Percentiles rank a stretch among this genome's conserved stretches.
phyloP scores from a whole-genome alignment of 148 eudicot species.

The Tetragonia tetragonoides region DNA sequence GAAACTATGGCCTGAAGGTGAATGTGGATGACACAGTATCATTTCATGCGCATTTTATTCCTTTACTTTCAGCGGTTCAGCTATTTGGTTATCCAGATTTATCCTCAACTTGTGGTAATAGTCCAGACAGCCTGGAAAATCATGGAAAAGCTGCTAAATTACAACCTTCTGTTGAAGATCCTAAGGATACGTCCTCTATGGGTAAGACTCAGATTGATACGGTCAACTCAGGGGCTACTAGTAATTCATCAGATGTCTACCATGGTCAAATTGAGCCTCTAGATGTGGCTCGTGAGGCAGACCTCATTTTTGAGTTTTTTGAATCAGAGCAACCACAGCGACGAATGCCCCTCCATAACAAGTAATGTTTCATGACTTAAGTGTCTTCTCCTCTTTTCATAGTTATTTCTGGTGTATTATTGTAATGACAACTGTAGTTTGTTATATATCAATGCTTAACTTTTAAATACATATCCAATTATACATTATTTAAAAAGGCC shows the following conservation, averaged over 20 bases:
- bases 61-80: conserved; percentile 59
- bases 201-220: background rate
- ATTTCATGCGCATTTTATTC: conserved; percentile 57
- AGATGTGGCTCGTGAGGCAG: conserved; percentile 16
- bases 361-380: conserved; percentile 26
- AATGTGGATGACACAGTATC: conserved; percentile 30
- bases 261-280: background rate
- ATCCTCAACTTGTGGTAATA: conserved; percentile 12
- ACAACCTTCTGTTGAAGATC: conserved; percentile 10
- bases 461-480: background rate
- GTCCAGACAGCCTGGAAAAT: background rate
- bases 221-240: background rate
- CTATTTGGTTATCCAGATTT: conserved; percentile 32
- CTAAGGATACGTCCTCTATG: background rate
- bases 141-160: conserved; percentile 5
- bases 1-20: conserved; percentile 53
- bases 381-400: background rate
- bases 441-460: background rate
- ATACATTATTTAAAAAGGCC: background rate
- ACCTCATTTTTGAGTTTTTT: conserved; percentile 52
- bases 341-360: conserved; percentile 41
- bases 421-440: background rate
- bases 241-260: background rate
- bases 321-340: conserved; percentile 55
- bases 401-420: background rate